Percentiles rank a stretch among this genome's conserved stretches.
Evolutionary conservation across 176 grass and related monocot species (phyloP).

Genomic region (Musa troglodytarum): DNA sequence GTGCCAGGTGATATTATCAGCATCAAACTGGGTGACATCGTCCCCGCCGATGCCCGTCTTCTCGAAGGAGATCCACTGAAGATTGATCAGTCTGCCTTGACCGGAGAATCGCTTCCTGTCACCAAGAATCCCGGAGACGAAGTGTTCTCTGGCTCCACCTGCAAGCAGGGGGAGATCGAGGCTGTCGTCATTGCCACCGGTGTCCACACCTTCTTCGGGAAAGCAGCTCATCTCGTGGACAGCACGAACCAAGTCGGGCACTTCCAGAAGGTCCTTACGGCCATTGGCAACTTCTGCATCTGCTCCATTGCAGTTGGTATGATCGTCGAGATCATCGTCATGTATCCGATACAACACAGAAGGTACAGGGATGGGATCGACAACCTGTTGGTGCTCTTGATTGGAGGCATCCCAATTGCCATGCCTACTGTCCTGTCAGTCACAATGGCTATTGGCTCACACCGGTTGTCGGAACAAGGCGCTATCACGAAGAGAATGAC

Average conservation of each 20-base stretch:
- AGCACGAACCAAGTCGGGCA: conserved; percentile 90
- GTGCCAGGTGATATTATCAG: conserved; percentile 86
- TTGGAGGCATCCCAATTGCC: conserved; percentile 92
- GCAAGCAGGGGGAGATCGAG: conserved; percentile 90
- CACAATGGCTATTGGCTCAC: conserved; percentile 95
- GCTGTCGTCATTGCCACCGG: conserved; percentile 84
- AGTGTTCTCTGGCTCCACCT: conserved; percentile 84
- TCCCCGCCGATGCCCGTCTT: conserved; percentile 71
- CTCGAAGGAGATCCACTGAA: conserved; percentile 73
- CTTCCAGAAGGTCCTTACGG: conserved; percentile 81
- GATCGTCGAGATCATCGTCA: conserved; percentile 60
- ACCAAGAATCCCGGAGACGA: conserved; percentile 54
- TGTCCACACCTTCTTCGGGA: conserved; percentile 96
- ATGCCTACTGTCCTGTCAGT: conserved; percentile 96
- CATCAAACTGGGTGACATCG: conserved; percentile 83
- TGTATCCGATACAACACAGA: conserved; percentile 80
- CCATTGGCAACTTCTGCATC: conserved; percentile 99
- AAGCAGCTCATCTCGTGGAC: conserved; percentile 90
- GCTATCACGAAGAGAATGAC: conserved; percentile 99
- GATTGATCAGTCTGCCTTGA: conserved; percentile 91
- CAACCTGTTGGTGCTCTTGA: conserved; percentile 89
- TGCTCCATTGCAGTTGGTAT: conserved; percentile 56
- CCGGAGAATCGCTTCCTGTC: conserved; percentile 76
- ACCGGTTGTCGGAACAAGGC: conserved; percentile 51
- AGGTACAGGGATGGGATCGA: conserved; percentile 84